Conservation (phyloP, 768 basidiomycete species). For the Lentinula guzmanii region DNA sequence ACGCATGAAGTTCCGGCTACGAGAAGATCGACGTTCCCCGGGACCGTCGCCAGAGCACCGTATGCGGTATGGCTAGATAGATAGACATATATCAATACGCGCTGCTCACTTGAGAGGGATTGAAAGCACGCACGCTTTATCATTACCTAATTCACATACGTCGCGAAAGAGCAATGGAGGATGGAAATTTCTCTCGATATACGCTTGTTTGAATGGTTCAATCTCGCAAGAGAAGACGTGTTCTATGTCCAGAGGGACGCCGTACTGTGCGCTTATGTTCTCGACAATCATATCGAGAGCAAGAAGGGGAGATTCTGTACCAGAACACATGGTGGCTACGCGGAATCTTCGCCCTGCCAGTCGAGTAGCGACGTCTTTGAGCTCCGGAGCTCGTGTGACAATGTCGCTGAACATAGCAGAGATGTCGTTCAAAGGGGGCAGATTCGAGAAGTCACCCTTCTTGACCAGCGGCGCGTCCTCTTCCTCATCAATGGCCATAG, state of each 20-base stretch:
- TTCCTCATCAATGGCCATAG: constrained; percentile 30
- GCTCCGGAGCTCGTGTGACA: constrained; percentile 42
- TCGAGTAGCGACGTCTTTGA: constrained; percentile 60
- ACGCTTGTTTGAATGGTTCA: constrained; percentile 95
- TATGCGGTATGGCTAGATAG: constrained; percentile 79
- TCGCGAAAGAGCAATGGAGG: constrained; percentile 92
- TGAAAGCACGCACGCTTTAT: constrained; percentile 57
- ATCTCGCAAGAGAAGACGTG: constrained; percentile 98
- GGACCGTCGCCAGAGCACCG: constrained; percentile 78
- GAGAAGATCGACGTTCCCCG: constrained; percentile 85
- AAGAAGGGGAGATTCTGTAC: constrained; percentile 91
- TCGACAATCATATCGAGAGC: constrained; percentile 82
- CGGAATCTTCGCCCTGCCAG: constrained; percentile 79
- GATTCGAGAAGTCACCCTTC: constrained; percentile 45
- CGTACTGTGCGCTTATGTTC: constrained; percentile 64
- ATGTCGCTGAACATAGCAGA: constrained; percentile 49
- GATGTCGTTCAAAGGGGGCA: constrained; percentile 73
- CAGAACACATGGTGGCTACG: constrained; percentile 96
- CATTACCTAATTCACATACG: constrained; percentile 81
- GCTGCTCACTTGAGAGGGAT: neutral
- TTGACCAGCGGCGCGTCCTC: constrained; percentile 29
- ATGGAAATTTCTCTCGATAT: constrained; percentile 93
- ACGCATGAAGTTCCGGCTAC: constrained; percentile 96
- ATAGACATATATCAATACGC: constrained; percentile 8
- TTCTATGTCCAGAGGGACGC: constrained; percentile 63